Percentiles rank a stretch among this genome's conserved stretches.
These are phyloP conservation scores for Bruguiera parviflora DNA, from an alignment of 345 rosid species.

Conservation along the genomic window DNA sequence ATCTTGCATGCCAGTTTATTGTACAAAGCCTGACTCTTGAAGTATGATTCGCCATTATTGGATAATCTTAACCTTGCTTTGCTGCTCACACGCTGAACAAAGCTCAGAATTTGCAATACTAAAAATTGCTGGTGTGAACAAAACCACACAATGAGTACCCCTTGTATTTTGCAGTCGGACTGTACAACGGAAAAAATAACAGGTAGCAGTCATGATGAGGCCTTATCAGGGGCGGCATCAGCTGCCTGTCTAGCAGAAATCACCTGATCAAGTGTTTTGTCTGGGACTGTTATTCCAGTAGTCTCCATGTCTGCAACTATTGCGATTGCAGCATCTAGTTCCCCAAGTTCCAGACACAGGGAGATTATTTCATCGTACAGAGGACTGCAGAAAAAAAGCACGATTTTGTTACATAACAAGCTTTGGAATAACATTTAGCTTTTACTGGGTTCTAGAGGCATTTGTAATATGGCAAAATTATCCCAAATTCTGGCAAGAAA, in stretches of 20 bases:
- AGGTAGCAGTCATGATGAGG: conserved; percentile 11
- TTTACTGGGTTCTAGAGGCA: not conserved
- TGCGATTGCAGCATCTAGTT: conserved; percentile 83
- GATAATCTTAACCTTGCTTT: not conserved
- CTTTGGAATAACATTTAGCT: not conserved
- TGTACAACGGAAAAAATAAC: not conserved
- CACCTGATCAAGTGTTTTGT: conserved; percentile 66
- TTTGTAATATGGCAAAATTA: no score
- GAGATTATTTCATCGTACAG: conserved; percentile 80
- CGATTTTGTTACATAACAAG: conserved; percentile 5
- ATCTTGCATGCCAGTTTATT: no score
- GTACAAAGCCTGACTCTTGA: not conserved
- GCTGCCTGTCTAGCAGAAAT: conserved; percentile 62
- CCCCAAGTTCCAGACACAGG: conserved; percentile 77
- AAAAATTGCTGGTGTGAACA: not conserved
- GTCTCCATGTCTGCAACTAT: conserved; percentile 89
- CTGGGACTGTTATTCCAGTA: conserved; percentile 61
- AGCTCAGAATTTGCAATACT: not conserved
- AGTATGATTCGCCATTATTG: not conserved
- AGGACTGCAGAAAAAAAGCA: conserved; percentile 48
- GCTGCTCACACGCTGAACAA: not conserved
- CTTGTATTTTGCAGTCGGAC: not conserved
- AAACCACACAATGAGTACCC: not conserved
- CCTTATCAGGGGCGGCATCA: conserved; percentile 28
- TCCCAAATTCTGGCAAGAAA: no score